Conservation (phyloP, 2,329 filamentous ascomycete species). For the Coleophoma eucalyptorum region DNA sequence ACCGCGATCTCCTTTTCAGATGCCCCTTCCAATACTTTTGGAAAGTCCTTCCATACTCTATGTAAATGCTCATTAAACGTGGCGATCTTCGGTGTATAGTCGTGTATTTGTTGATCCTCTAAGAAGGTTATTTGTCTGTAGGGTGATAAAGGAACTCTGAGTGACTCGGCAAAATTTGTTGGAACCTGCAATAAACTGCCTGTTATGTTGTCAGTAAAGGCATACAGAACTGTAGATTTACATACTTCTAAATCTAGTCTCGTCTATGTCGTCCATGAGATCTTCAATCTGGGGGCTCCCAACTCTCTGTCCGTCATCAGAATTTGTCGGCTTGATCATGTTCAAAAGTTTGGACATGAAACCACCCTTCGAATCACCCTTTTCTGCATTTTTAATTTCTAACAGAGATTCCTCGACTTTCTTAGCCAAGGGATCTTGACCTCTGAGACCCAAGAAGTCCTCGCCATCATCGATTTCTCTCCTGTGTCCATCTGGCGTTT, state of each 20-base stretch:
- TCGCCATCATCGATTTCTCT: conserved; percentile 16
- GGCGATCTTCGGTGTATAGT: neutral
- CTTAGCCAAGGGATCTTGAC: neutral
- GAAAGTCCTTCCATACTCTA: neutral
- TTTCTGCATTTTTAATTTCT: neutral
- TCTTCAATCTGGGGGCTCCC: neutral
- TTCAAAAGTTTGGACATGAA: neutral
- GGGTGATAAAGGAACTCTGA: neutral
- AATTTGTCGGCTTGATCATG: too few relatives aligned
- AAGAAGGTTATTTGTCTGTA: neutral
- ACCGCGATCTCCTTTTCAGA: conserved; percentile 31
- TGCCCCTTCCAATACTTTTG: conserved; percentile 12
- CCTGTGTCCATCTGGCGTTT: conserved; percentile 21
- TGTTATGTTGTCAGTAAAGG: neutral
- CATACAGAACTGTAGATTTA: neutral
- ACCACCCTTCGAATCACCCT: neutral
- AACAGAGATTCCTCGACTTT: neutral
- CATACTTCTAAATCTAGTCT: too few relatives aligned
- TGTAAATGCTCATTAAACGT: neutral
- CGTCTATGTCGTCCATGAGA: too few relatives aligned
- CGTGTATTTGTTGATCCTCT: neutral
- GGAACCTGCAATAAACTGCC: neutral
- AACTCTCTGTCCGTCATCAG: neutral
- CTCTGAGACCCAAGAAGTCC: conserved; percentile 7
- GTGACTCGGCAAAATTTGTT: neutral